phyloP scores from a whole-genome alignment of 2,329 filamentous ascomycete species.

The Aspergillus piperis region DNA sequence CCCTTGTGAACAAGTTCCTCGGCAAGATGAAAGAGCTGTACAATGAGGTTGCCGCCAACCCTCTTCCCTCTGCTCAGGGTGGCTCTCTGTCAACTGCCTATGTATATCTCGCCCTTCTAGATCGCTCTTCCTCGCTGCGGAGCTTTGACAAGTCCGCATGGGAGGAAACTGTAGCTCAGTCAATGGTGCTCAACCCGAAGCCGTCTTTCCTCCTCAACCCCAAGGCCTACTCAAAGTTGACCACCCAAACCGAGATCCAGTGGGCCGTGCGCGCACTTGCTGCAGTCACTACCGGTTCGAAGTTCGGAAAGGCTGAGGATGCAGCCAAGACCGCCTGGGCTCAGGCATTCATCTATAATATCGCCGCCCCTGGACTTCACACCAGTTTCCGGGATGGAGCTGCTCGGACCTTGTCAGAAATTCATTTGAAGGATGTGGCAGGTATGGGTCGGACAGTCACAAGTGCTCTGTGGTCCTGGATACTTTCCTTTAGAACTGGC shows the following conservation, averaged over 20 bases:
- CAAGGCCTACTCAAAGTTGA: constrained; percentile 79
- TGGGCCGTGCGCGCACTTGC: constrained; percentile 75
- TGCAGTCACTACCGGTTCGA: constrained; percentile 59
- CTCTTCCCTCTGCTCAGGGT: constrained; percentile 74
- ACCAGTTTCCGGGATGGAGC: constrained; percentile 66
- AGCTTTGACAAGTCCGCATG: constrained; percentile 53
- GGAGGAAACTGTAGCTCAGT: constrained; percentile 62
- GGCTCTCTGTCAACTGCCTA: constrained; percentile 80
- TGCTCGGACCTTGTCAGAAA: constrained; percentile 60
- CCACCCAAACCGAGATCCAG: constrained; percentile 69
- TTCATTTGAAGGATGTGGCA: constrained; percentile 63
- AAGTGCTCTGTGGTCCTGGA: constrained; percentile 77
- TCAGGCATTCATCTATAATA: constrained; percentile 77
- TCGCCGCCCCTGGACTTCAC: constrained; percentile 64
- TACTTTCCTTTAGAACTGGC: constrained; percentile 64
- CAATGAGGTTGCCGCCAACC: constrained; percentile 76
- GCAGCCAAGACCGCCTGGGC: constrained; percentile 71
- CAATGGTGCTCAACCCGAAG: constrained; percentile 72
- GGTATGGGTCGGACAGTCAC: constrained; percentile 65
- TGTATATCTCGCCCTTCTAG: constrained; percentile 66
- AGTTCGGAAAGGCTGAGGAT: constrained; percentile 50
- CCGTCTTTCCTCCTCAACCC: constrained; percentile 84
- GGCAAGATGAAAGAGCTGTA: constrained; percentile 64
- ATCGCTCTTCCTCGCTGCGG: constrained; percentile 56
- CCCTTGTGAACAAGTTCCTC: constrained; percentile 54